Percentiles rank a stretch among this genome's conserved stretches.
Conservation (phyloP, 2,329 filamentous ascomycete genomes). For the Xylaria sp. region DNA sequence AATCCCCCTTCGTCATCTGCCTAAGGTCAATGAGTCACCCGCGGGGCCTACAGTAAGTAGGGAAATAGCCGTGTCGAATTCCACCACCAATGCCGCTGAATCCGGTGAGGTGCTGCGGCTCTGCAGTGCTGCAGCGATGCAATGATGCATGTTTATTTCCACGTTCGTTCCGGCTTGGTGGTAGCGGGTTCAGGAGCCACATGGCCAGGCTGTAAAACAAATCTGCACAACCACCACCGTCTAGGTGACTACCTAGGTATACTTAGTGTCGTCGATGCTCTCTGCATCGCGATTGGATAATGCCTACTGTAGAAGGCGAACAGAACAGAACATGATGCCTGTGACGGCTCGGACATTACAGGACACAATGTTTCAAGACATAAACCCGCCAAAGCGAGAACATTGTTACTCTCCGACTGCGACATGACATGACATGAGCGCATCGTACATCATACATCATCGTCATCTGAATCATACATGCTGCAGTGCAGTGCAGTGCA, state of each 20-base stretch:
- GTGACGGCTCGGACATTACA: slow-evolving; percentile 6
- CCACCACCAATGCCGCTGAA: slow-evolving; percentile 16
- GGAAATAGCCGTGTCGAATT: not conserved
- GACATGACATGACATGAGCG: slow-evolving; percentile 25
- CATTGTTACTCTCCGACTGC: slow-evolving; percentile 21
- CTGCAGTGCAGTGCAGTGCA: slow-evolving; percentile 9
- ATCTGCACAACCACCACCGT: slow-evolving; percentile 1
- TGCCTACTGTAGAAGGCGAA: not conserved
- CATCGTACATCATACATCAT: not conserved
- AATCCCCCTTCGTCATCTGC: slow-evolving; percentile 30
- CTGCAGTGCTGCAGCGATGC: no score
- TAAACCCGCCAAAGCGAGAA: slow-evolving; percentile 22
- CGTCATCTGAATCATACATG: no score
- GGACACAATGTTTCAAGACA: slow-evolving; percentile 27
- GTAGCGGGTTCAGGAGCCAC: slow-evolving; percentile 17
- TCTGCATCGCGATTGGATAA: not conserved
- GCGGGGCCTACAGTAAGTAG: not conserved
- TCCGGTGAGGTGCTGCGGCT: slow-evolving; percentile 11
- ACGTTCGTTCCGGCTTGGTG: slow-evolving; percentile 16
- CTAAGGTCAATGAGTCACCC: slow-evolving; percentile 27
- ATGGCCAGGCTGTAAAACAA: slow-evolving; percentile 15
- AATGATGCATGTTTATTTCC: no score
- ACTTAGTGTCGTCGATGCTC: not conserved
- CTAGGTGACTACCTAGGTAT: slow-evolving; percentile 9
- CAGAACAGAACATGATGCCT: slow-evolving; percentile 4